Base-by-base conservation (phyloP, 2,329 filamentous ascomycete genomes). In the Aspergillus tanneri region DNA sequence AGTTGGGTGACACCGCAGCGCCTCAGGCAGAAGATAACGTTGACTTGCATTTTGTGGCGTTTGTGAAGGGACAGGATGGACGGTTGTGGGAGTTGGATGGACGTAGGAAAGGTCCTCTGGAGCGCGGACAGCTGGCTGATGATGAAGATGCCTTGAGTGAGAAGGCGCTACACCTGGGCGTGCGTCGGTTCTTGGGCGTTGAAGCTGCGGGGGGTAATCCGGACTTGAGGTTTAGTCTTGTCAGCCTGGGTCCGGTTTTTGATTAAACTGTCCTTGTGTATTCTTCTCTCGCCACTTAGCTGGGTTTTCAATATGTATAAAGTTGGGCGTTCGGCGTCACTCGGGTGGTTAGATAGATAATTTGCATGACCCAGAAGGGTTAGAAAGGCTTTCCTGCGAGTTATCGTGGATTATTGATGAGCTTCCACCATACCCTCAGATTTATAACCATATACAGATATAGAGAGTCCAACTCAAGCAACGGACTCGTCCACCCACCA, bases 31-130 rank as follows among this genome's bases (percentile, higher is more conserved):
- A 84, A n/a, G 87, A 88, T 61, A 81, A 86, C 58, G 79, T 96
- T n/a, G 92, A 96, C 65, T 77, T 96, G 60, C 93, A 99, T 74
- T 97, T 95, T 67, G 92, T 97, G 38, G 93, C 89, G 64, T 99
- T 97, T 70, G 87, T 93, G 43, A 93, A 91, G 75, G 81, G 79
- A 2, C 72, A 72, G 43, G 83, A 87, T 66, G 85, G 85, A 46
- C 80, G 80, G 5, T 75, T 95, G 34, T 95, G 87, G 83, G 90
- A 95, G 72, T 69, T 95, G 61, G 89, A 95, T 69, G 90, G 90
- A 1, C 69, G 78, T 18, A 76, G 86, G 40, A 86, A 85, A 59
- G 88, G 88, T 0, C 88, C 88, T 0, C 70, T 92, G 37, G 81
- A 89, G 55, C 76, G 88, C 11, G 86, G 85, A 0, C 62, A 71